These are phyloP conservation scores for Saccharomyces jurei DNA, from an alignment of 805 yeast genomes.

Conservation along the genomic window DNA sequence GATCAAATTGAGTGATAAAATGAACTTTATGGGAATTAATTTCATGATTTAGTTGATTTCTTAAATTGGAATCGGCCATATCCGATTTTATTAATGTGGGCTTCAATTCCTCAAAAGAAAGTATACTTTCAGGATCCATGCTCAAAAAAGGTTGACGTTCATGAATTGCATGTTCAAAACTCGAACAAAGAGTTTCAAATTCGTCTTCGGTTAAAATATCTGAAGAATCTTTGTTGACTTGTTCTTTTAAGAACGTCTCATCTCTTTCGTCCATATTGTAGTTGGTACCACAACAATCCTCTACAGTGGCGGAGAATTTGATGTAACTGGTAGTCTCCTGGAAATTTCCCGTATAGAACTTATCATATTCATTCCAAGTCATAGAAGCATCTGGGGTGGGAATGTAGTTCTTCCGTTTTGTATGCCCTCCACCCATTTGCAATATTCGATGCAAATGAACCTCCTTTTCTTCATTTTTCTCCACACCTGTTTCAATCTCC, in stretches of 20 bases:
- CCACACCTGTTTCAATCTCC: conserved; percentile 94
- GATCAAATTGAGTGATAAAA: conserved; percentile 49
- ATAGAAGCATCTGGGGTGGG: conserved; percentile 95
- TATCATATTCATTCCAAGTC: conserved; percentile 67
- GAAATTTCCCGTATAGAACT: conserved; percentile 63
- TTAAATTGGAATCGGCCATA: conserved; percentile 42
- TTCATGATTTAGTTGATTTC: conserved; percentile 48
- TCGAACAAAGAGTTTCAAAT: conserved; percentile 69
- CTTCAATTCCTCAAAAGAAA: conserved; percentile 62
- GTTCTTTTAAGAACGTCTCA: conserved; percentile 49
- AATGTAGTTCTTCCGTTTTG: conserved; percentile 50
- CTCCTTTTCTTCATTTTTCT: conserved; percentile 94
- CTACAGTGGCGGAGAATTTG: conserved; percentile 90
- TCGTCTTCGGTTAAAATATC: conserved; percentile 63
- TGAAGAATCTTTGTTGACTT: conserved; percentile 30
- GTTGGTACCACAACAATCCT: conserved; percentile 79
- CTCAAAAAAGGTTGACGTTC: conserved; percentile 83
- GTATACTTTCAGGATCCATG: conserved; percentile 74
- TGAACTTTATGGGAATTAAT: conserved; percentile 39
- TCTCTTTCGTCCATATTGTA: conserved; percentile 90
- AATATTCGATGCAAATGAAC: conserved; percentile 90
- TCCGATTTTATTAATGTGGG: conserved; percentile 39
- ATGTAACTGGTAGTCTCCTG: conserved; percentile 71
- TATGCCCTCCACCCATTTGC: conserved; percentile 39
- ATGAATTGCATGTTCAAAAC: conserved; percentile 63